Evolutionary conservation across 495 filamentous ascomycete genomes (phyloP).

Genomic region (Aspergillus sclerotiicarbonarius): DNA sequence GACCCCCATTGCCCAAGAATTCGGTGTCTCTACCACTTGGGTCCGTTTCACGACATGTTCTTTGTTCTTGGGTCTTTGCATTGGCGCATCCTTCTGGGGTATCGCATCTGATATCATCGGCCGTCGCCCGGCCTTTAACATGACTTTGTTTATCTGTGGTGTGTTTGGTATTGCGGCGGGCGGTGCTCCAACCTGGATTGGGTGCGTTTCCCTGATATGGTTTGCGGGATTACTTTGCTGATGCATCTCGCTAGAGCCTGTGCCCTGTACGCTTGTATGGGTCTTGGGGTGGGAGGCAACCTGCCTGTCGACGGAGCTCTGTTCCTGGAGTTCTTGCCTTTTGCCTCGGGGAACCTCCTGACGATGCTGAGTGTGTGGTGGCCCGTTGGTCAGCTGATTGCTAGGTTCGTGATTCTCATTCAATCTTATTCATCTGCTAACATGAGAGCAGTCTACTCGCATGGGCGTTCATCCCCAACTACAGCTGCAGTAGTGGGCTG

Average conservation of each 20-base stretch:
- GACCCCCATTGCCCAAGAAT: constrained; percentile 49
- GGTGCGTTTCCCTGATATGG: constrained; percentile 25
- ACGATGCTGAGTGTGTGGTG: constrained; percentile 60
- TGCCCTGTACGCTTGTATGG: constrained; percentile 49
- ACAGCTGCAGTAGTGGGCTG: constrained; percentile 37
- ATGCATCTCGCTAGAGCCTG: constrained; percentile 19
- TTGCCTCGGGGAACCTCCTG: constrained; percentile 50
- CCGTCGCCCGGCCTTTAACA: constrained; percentile 59
- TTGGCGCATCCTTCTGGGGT: constrained; percentile 62
- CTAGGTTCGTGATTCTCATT: constrained; percentile 23
- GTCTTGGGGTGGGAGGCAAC: constrained; percentile 61
- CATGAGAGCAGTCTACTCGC: constrained; percentile 49
- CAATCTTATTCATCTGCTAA: not conserved
- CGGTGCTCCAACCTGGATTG: constrained; percentile 53
- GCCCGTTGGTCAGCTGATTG: constrained; percentile 57
- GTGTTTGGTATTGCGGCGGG: constrained; percentile 55
- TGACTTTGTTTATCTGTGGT: constrained; percentile 54
- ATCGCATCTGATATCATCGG: constrained; percentile 57
- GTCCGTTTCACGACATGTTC: constrained; percentile 58
- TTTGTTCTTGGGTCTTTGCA: constrained; percentile 53
- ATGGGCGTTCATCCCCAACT: constrained; percentile 58
- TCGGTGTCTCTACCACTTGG: constrained; percentile 44
- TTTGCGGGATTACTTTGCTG: not conserved
- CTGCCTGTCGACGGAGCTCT: constrained; percentile 56
- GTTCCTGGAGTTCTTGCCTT: constrained; percentile 60